Base-by-base conservation (phyloP, 2,329 filamentous ascomycete genomes). In the Diaporthe eres region DNA sequence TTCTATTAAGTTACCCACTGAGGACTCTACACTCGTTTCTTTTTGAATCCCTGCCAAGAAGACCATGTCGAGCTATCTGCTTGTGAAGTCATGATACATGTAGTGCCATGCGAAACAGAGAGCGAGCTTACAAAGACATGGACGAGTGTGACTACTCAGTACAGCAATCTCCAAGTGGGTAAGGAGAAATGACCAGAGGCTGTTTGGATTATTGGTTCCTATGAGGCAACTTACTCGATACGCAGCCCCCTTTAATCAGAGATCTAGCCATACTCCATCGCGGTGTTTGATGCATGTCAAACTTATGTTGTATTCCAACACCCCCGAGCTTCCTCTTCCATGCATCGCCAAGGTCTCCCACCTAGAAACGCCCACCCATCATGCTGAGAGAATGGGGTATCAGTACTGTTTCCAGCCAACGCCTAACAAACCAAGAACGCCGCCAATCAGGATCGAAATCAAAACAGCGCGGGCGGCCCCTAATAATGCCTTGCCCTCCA, bases 321-420 rank as follows among this genome's bases (percentile, higher is more conserved):
- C 5, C 25, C 8, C n/a, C 47, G 2, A 13, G 22, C 8, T 28
- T 19, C 31, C 17, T 34, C 22, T 28, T 55, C 34, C 15, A 4
- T 22, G 37, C 7, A 13, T 31, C 15, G 17, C n/a, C 47, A 28
- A 22, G 3, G 13, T 22, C 15, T 42, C 49, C 42, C 34, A 3
- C 55, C 44, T n/a, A n/a, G 17, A 19, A 65, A 65, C 13, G 65
- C 49, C 49, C n/a, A 53, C 42, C 57, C 44, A n/a, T 60, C 34
- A 63, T 63, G 44, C 19, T 51, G 49, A 28, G 28, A 63, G 58
- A 31, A 44, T 34, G n/a, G 57, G 71, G 71, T 73, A 73, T 73
- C 58, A 60, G 34, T 44, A 34, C 49, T 15, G n/a, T 37, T 49
- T 61, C 47, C 58, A 55, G 34, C 47, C 71, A 73, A 73, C 71